Percentiles rank a stretch among this genome's conserved stretches.
These are phyloP conservation scores for Tylopilus microsporus DNA, from an alignment of 1,284 basidiomycete species.

Conservation along the genomic window DNA sequence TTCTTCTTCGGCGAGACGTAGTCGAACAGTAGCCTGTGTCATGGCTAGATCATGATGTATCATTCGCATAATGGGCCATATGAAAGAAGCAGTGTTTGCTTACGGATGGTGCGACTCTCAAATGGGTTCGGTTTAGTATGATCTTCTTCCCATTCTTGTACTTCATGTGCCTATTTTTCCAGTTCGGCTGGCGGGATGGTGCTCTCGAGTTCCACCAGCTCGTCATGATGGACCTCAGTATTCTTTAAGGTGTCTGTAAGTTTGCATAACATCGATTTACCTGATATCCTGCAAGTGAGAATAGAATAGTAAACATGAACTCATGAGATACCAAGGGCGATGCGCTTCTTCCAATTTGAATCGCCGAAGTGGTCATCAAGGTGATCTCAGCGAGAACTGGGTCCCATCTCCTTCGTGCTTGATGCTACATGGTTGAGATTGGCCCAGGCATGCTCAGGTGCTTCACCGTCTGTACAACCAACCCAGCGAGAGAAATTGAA, in stretches of 20 bases:
- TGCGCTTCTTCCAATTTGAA: not conserved
- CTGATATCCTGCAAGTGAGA: not conserved
- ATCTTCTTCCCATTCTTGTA: slow-evolving; percentile 9
- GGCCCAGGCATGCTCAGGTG: too few species aligned
- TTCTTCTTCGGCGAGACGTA: slow-evolving; percentile 2
- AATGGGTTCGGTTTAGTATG: slow-evolving; percentile 7
- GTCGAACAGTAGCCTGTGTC: slow-evolving; percentile 1
- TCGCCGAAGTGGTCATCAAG: not conserved
- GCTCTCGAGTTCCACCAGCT: not conserved
- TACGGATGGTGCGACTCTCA: not conserved
- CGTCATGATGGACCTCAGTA: not conserved
- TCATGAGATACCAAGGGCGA: not conserved
- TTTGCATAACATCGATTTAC: not conserved
- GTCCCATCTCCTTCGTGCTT: too few species aligned
- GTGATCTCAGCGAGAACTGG: not conserved
- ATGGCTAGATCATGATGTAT: not conserved
- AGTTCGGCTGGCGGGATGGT: not conserved
- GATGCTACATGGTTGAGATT: too few species aligned
- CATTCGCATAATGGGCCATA: too few species aligned
- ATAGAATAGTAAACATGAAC: too few species aligned
- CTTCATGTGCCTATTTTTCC: not conserved
- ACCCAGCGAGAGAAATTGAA: slow-evolving; percentile 1
- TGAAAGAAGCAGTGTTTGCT: not conserved
- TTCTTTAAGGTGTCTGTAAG: not conserved
- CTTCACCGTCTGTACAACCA: not conserved